Conservation (phyloP, 306 rosid genomes). For the Benincasa hispida region DNA sequence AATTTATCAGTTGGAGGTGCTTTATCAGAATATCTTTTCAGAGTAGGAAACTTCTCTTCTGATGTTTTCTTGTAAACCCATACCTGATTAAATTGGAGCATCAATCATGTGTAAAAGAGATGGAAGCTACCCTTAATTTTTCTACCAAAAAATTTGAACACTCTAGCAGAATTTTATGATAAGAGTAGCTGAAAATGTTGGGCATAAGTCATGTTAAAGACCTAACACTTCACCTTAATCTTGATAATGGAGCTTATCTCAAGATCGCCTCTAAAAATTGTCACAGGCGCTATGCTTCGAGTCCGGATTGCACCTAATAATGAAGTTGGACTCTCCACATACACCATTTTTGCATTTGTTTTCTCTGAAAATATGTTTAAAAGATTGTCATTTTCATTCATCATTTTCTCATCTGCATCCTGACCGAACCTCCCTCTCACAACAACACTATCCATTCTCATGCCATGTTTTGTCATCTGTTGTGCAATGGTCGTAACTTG, state of each 20-base stretch:
- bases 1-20: slow-evolving; percentile 60
- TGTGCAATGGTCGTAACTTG: slow-evolving; percentile 65
- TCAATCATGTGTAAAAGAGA: background rate
- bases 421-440: slow-evolving; percentile 43
- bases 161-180: background rate
- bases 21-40: slow-evolving; percentile 86
- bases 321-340: slow-evolving; percentile 54
- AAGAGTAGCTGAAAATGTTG: background rate
- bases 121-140: background rate
- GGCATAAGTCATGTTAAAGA: background rate
- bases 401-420: slow-evolving; percentile 26
- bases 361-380: slow-evolving; percentile 52
- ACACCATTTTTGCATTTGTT: slow-evolving; percentile 52
- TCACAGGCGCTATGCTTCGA: slow-evolving; percentile 52
- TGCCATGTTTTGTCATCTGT: slow-evolving; percentile 59
- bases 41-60: slow-evolving; percentile 79
- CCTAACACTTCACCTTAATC: slow-evolving; percentile 57
- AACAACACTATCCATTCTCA: slow-evolving; percentile 76
- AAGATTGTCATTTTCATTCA: slow-evolving; percentile 67
- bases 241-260: slow-evolving; percentile 53
- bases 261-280: slow-evolving; percentile 74
- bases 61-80: slow-evolving; percentile 90
- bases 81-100: slow-evolving; percentile 37
- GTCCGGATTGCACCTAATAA: slow-evolving; percentile 73
- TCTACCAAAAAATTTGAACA: background rate